Evolutionary conservation across 306 rosid species (phyloP), one percentile per base, ranked within the genome.

Genomic region (Potentilla sterilis): DNA sequence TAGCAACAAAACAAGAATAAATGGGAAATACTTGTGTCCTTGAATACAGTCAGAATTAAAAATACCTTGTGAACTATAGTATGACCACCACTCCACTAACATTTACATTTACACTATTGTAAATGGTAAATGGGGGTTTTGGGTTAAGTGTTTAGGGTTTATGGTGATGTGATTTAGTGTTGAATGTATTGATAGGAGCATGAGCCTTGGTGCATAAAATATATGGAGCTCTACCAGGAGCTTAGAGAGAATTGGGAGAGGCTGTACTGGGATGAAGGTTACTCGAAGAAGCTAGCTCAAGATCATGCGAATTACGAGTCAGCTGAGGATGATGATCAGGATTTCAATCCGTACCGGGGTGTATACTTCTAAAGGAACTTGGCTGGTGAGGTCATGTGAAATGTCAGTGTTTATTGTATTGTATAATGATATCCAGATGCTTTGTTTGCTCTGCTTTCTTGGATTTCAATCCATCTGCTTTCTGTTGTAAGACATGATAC

Each of bases 181-280:
- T 28, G 21, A 34, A 24, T 70, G 32, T 46, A n/a, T 69, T 81
- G 79, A 79, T 83, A 94, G 98, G 98, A 94, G 82, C 98, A 94
- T 18, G 98, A 90, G 81, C 96, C 96, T 21, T 94, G 97, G 95
- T 90, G 97, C 85, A 94, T 84, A 78, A 91, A 43, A 81, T 94
- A 94, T 76, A 90, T 92, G 97, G 97, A 95, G 49, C 79, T 95
- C 22, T 92, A 90, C 73, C 85, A 85, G 78, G 98, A 95, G 84
- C 97, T 92, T 51, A 86, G 98, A 67, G 98, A 95, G 83, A 95
- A 95, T 69, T 95, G 98, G 98, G 98, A 95, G 87, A 87, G 98
- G 81, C 88, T 95, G 51, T 89, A 95, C 42, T 95, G 98, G 98
- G 98, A 95, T 11, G 98, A 92, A 87, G 97, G 97, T 21, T 95